These are phyloP conservation scores for Starmera stellimalicola DNA, from an alignment of 1,139 yeast species.

Conservation along the genomic window DNA sequence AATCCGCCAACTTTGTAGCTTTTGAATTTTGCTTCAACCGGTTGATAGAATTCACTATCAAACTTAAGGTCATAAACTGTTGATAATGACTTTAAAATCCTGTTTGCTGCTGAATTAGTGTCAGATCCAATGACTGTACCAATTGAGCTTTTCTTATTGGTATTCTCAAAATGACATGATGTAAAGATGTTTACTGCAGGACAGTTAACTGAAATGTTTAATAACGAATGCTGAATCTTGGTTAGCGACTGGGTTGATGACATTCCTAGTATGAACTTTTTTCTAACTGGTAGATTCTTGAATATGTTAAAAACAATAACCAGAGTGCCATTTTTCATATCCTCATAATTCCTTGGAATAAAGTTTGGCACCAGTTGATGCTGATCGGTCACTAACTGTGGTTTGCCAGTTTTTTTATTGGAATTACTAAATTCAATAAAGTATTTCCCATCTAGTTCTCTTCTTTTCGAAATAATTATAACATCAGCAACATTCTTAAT, in stretches of 20 bases:
- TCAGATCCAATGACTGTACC: too few species aligned
- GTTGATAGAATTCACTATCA: slow-evolving; percentile 13
- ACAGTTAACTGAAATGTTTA: too few species aligned
- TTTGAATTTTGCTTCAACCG: slow-evolving; percentile 19
- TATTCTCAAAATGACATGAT: too few species aligned
- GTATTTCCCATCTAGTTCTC: too few species aligned
- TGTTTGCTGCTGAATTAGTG: neutral
- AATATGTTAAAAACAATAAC: slow-evolving; percentile 42
- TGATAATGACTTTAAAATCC: slow-evolving; percentile 9
- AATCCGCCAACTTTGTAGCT: slow-evolving; percentile 23
- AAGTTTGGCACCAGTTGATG: too few species aligned
- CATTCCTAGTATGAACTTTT: too few species aligned
- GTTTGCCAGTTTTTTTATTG: too few species aligned
- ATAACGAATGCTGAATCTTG: slow-evolving; percentile 9
- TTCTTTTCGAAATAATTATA: slow-evolving; percentile 28
- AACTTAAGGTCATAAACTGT: slow-evolving; percentile 19
- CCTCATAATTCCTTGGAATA: too few species aligned
- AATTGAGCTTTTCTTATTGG: too few species aligned
- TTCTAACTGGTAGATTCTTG: slow-evolving; percentile 48
- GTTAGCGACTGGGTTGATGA: slow-evolving; percentile 19
- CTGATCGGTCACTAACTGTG: too few species aligned
- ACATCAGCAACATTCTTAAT: slow-evolving; percentile 28
- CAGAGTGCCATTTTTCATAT: slow-evolving; percentile 54
- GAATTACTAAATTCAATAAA: too few species aligned
- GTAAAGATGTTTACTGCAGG: too few species aligned